Evolutionary conservation across 257 asterid genomes (phyloP), one percentile per base, ranked within the genome.

Genomic region (Cordia subcordata): DNA sequence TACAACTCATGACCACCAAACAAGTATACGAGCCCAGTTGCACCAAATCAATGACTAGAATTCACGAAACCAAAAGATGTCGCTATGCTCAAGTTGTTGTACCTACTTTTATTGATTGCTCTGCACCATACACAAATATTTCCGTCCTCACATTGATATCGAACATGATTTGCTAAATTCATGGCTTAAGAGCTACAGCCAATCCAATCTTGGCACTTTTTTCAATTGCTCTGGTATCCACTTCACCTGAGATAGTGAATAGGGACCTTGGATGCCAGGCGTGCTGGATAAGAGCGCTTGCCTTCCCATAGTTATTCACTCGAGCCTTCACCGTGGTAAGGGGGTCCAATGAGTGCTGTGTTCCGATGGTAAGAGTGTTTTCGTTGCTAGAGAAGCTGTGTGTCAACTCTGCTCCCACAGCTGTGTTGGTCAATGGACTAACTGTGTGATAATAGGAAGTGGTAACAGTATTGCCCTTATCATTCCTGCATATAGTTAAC

Each of bases 241-340:
- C 97, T 75, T 93, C 99, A 35, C 99, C 97, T 0, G 99, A 85
- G 46, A 93, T 83, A 53, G 97, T 93, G 79, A 93, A 54, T 65
- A 88, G 79, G 27, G 99, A 89, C 71, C 65, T 89, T 10, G 99
- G 97, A 60, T 88, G 86, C 90, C 91, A 93, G 51, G 77, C 87
- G 11, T 93, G 99, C 77, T 89, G 99, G 66, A 93, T 71, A 20
- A 93, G 94, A 62, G 99, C 96, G 49, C 92, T 77, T 10, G 86
- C 95, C 75, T 77, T 89, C 49, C 99, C 99, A 38, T 68, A 77
- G 85, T 73, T 93, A 85, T 93, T 74, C 67, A 85, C 79, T 15
- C 90, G 89, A 63, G 94, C 96, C 79, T 93, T 93, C 68, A 93
- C 85, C 0, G 75, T 67, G 68, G 99, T 89, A 53, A 78, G 60